Conservation (phyloP, 495 filamentous ascomycete genomes). For the Neurospora sp. region DNA sequence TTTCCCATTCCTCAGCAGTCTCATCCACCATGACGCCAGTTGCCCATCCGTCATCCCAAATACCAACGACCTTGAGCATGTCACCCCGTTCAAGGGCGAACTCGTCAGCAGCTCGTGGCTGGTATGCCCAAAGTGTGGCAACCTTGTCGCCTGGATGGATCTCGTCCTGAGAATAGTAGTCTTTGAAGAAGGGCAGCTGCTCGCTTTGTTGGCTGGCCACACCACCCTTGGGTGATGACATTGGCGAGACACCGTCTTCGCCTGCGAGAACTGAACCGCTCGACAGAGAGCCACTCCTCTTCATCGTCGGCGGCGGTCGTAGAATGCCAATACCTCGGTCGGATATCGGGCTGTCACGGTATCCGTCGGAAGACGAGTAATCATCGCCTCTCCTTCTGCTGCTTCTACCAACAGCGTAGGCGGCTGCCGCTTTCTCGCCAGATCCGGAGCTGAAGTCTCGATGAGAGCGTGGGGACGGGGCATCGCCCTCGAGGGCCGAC, state of each 20-base stretch:
- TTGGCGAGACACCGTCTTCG: constrained; percentile 67
- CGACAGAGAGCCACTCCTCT: constrained; percentile 79
- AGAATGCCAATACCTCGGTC: constrained; percentile 46
- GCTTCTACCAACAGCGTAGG: constrained; percentile 27
- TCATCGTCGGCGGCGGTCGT: constrained; percentile 49
- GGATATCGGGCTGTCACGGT: constrained; percentile 69
- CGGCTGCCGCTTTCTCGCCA: constrained; percentile 27
- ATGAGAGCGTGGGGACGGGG: constrained; percentile 41
- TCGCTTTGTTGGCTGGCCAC: constrained; percentile 85
- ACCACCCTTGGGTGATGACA: constrained; percentile 67
- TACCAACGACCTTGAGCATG: constrained; percentile 97
- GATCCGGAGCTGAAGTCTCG: constrained; percentile 17
- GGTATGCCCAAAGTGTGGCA: constrained; percentile 90
- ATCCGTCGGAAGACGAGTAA: constrained; percentile 72
- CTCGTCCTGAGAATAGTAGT: constrained; percentile 96
- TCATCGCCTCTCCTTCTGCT: constrained; percentile 49
- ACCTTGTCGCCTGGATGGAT: constrained; percentile 89
- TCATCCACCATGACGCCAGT: constrained; percentile 80
- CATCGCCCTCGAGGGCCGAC: constrained; percentile 77
- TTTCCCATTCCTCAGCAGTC: constrained; percentile 80
- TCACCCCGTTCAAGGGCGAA: constrained; percentile 91
- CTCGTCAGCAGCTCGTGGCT: constrained; percentile 86
- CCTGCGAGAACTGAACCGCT: constrained; percentile 67
- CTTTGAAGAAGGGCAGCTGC: constrained; percentile 90
- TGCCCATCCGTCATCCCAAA: constrained; percentile 99